Base-by-base conservation (phyloP, 2,329 filamentous ascomycete genomes). In the Ceratocystis destructans region DNA sequence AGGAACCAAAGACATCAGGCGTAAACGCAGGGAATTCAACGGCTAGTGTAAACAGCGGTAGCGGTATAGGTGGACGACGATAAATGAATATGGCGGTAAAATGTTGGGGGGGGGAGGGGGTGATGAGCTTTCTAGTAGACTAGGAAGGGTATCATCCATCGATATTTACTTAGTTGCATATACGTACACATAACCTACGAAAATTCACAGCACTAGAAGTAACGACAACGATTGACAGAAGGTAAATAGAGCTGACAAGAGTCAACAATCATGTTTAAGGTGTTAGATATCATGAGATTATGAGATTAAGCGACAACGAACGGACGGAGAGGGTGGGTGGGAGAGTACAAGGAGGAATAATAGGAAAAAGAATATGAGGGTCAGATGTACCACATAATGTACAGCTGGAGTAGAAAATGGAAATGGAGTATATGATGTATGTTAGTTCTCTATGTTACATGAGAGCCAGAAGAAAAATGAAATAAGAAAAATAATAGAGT, bases 1-100 rank as follows among this genome's bases (percentile, higher is more conserved):
- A 68, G 10, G 65, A 66, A 31, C 25, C 25, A 28, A 59, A 59
- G 55, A 37, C 55, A n/a, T 8, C 48, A 15, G 10, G n/a, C 8
- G 20, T 25, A 22, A 4, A 3, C 10, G 22, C 20, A 12, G 48
- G 48, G 8, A 15, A 1, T 3, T 22, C 20, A 2, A 22, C 46
- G 20, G 46, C 17, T 22, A n/a, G 46, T 22, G 46, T 15, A n/a
- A 48, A 22, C 46, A 48, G 46, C 0, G 3, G 20, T 5, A 6
- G 48, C 20, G 10, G 48, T 12, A 5, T 41, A 15, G 22, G 48
- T 28, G 48, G 48, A 6, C 20, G 48, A 12, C 48, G 48, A 22
- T 53, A 53, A 25, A 15, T 5, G 20, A 25, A 15, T 10, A 53
- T 22, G 22, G 22, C 2, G 22, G 20, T 10, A 22, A 25, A 28